A percentile compares a stretch with the other conserved stretches of the same genome.
Evolutionary conservation across 2,329 filamentous ascomycete species (phyloP).

Genomic region (Colletotrichum gigasporum): DNA sequence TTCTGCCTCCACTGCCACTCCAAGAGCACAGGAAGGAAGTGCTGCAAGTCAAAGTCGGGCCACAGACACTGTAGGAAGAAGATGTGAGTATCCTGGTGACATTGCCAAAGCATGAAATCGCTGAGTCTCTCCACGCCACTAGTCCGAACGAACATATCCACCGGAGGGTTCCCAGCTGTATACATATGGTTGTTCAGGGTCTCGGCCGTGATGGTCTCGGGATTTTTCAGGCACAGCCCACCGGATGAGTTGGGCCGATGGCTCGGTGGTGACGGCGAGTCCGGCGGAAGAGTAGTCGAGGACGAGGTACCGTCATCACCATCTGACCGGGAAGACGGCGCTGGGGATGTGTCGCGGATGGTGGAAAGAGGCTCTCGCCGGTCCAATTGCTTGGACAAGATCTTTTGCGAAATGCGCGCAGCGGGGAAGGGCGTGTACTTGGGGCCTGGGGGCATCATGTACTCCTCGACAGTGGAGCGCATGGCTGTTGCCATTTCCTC

Average conservation of each 20-base stretch:
- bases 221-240: conserved; percentile 58
- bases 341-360: conserved; percentile 60
- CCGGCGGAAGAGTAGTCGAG: conserved; percentile 66
- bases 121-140: conserved; percentile 92
- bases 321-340: conserved; percentile 54
- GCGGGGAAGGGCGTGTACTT: conserved; percentile 83
- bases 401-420: conserved; percentile 85
- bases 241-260: conserved; percentile 16
- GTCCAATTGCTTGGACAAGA: conserved; percentile 73
- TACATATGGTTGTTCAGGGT: conserved; percentile 89
- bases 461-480: conserved; percentile 86
- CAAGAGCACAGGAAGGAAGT: conserved; percentile 90
- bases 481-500: conserved; percentile 95
- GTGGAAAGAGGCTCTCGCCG: conserved; percentile 55
- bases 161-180: conserved; percentile 83
- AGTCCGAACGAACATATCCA: conserved; percentile 91
- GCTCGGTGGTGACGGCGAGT: conserved; percentile 56
- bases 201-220: conserved; percentile 85
- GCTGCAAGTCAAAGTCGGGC: conserved; percentile 95
- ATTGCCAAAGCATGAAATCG: conserved; percentile 99
- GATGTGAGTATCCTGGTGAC: conserved; percentile 90
- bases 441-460: conserved; percentile 75
- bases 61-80: conserved; percentile 92
- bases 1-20: conserved; percentile 84
- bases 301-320: conserved; percentile 64